phyloP scores from a whole-genome alignment of 352 stramenopile species.

The Globisporangium radiosum region DNA sequence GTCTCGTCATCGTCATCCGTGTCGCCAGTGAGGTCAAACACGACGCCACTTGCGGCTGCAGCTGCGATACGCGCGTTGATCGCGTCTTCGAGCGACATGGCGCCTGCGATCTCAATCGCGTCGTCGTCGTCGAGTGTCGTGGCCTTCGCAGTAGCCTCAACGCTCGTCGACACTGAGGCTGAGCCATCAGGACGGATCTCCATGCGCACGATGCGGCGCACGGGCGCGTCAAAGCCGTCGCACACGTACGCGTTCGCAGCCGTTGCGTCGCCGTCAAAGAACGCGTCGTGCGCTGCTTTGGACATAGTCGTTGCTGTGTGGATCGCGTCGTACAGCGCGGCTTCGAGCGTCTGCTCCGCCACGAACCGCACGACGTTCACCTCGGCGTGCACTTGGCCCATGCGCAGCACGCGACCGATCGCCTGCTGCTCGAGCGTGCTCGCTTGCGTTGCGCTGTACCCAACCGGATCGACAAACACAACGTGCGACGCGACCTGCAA shows the following conservation, averaged over 20 bases:
- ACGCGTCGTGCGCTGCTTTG: slow-evolving; percentile 42
- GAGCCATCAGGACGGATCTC: slow-evolving; percentile 15
- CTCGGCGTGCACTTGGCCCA: slow-evolving; percentile 70
- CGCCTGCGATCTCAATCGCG: slow-evolving; percentile 61
- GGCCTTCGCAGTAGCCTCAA: background rate
- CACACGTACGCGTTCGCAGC: slow-evolving; percentile 36
- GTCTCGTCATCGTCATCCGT: slow-evolving; percentile 17
- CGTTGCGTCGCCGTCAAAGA: slow-evolving; percentile 51
- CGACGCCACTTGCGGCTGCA: slow-evolving; percentile 40
- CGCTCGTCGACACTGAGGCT: background rate
- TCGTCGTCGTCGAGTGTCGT: slow-evolving; percentile 19
- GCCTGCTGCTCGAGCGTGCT: slow-evolving; percentile 76
- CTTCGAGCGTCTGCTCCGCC: slow-evolving; percentile 69
- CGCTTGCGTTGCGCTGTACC: slow-evolving; percentile 60
- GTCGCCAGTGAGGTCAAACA: slow-evolving; percentile 70
- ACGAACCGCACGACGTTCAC: slow-evolving; percentile 74
- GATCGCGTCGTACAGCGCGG: slow-evolving; percentile 68
- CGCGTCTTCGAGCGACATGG: slow-evolving; percentile 69
- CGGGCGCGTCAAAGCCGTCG: slow-evolving; percentile 41
- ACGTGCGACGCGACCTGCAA: slow-evolving; percentile 79
- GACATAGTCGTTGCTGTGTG: slow-evolving; percentile 40
- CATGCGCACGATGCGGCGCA: slow-evolving; percentile 56
- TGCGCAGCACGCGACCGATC: slow-evolving; percentile 77
- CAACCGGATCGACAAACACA: slow-evolving; percentile 75
- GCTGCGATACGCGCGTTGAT: slow-evolving; percentile 54